Percentiles rank a stretch among this genome's conserved stretches.
phyloP scores from a whole-genome alignment of 208 protist species.

The Wallacemonas sp. region DNA sequence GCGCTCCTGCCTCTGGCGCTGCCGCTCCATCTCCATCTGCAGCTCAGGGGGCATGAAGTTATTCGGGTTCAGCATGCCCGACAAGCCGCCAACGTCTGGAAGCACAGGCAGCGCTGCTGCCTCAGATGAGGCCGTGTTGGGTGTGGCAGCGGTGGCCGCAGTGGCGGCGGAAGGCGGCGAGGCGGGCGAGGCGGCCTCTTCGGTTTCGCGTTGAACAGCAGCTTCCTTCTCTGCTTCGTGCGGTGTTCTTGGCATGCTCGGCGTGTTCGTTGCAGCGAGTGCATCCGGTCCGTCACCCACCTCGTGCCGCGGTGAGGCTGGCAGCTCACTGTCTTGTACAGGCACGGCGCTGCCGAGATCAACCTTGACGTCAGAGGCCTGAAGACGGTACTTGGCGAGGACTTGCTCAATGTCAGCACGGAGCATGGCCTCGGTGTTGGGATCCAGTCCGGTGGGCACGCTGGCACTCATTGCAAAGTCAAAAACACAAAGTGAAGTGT shows the following conservation, averaged over 20 bases:
- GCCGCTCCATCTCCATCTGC: slow-evolving; percentile 14
- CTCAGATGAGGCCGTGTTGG: neutral
- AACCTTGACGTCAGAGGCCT: neutral
- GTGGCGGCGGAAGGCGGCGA: neutral
- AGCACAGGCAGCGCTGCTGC: neutral
- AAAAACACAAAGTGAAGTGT: neutral
- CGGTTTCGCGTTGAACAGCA: neutral
- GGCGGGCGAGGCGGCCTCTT: no score
- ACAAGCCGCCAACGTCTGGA: neutral
- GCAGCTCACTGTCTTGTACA: no score
- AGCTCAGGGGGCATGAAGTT: slow-evolving; percentile 12
- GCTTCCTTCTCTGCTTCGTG: neutral
- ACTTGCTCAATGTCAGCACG: slow-evolving; percentile 45
- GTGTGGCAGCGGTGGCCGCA: neutral
- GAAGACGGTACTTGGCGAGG: slow-evolving; percentile 26
- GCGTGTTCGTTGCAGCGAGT: no score
- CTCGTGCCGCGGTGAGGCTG: no score
- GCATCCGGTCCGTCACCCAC: no score
- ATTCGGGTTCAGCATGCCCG: neutral
- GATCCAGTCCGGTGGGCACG: neutral
- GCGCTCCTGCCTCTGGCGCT: slow-evolving; percentile 25
- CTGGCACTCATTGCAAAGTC: neutral
- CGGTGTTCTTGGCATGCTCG: neutral
- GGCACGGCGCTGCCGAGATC: neutral
- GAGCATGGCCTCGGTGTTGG: slow-evolving; percentile 29